Evolutionary conservation across 2,329 filamentous ascomycete genomes (phyloP), one percentile per base, ranked within the genome.

Genomic region (Myriosclerotinia curreyana): DNA sequence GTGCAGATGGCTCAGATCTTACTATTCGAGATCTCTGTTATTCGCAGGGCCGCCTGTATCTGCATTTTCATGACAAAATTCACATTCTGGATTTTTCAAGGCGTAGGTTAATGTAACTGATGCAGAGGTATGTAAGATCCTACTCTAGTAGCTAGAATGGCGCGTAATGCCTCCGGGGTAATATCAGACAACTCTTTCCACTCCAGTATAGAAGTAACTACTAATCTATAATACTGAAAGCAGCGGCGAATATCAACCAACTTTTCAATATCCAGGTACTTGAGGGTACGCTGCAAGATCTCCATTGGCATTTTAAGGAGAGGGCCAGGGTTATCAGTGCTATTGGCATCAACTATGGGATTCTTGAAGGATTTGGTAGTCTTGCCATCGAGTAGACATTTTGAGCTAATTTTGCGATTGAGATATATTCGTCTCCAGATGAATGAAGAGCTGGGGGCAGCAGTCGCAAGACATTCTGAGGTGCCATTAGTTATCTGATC

Each of bases 21-120:
- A 58, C 54, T 36, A 25, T 34, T 31, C 42, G 15, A 25, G 54
- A 14, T n/a, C 14, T 40, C 4, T 25, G 12, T 34, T n/a, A 25
- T 2, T 9, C 34, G 11, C 34, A 54, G 34, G 44, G 22, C 25
- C 4, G n/a, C 9, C n/a, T 25, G 1, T 2, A 1, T 56, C 28
- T 44, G 7, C 17, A n/a, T 48, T 17, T 15, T 36, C 12, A 5
- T 2, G 12, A 34, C 54, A 58, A 22, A 58, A 48, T 48, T 36
- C 54, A 20, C 54, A 58, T 48, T 58, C 42, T 17, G 54, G 42
- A 12, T 36, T 54, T 42, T 48, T 61, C 15, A 61, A 46, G 8
- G 59, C 59, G 14, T 40, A n/a, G n/a, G n/a, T n/a, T n/a, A 2
- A 48, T 62, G 28, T 36, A 62, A 36, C 15, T 38, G 40, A 20